A percentile compares a stretch with the other conserved stretches of the same genome.
phyloP scores from a whole-genome alignment of 768 basidiomycete genomes.

The Suillus luteus region DNA sequence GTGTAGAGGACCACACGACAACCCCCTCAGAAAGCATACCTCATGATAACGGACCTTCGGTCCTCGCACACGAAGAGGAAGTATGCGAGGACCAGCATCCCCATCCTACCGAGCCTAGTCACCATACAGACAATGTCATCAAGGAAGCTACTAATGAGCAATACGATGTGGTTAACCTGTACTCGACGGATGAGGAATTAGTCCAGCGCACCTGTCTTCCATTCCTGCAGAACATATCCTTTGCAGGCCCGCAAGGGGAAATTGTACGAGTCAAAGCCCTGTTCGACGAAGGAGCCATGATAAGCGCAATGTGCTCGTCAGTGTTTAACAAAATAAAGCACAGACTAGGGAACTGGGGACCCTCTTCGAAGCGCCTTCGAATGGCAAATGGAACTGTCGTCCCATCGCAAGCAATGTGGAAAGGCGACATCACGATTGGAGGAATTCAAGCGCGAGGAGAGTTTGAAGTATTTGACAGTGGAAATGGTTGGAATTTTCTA shows the following conservation, averaged over 20 bases:
- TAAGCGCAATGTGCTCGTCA: slow-evolving; percentile 26
- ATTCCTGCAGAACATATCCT: neutral
- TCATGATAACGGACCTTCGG: neutral
- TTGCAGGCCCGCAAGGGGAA: neutral
- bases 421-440: neutral
- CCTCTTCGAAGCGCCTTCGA: slow-evolving; percentile 22
- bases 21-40: neutral
- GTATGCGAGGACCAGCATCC: neutral
- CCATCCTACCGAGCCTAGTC: neutral
- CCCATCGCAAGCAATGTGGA: slow-evolving; percentile 15
- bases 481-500: slow-evolving; percentile 29
- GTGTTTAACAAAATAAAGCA: slow-evolving; percentile 10
- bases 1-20: slow-evolving; percentile 4
- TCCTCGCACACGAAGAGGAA: neutral
- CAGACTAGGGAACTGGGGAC: slow-evolving; percentile 13
- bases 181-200: neutral
- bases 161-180: neutral
- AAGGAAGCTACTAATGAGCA: neutral
- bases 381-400: slow-evolving; percentile 35
- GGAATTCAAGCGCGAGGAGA: no score
- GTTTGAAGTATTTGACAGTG: slow-evolving; percentile 24
- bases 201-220: neutral
- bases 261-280: neutral
- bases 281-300: slow-evolving; percentile 36
- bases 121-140: neutral